phyloP scores from a whole-genome alignment of 148 eudicot genomes.

The Rhododendron williamsianum region DNA sequence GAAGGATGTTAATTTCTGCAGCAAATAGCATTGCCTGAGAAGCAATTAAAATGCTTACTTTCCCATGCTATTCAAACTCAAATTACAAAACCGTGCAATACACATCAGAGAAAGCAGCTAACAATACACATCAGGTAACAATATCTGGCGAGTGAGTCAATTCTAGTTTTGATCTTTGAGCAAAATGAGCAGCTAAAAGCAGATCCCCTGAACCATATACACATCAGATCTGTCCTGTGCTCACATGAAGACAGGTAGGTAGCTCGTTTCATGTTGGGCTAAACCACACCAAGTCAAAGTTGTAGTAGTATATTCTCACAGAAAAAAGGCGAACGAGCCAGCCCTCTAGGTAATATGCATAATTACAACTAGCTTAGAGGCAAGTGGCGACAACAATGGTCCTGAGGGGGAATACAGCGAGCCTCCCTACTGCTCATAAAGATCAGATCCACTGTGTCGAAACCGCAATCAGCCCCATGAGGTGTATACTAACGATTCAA shows the following conservation, averaged over 20 bases:
- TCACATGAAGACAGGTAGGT: not conserved
- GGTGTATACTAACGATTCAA: not conserved
- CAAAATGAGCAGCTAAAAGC: too few relatives aligned
- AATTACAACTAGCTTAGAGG: not conserved
- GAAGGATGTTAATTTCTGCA: not conserved
- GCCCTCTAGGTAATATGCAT: not conserved
- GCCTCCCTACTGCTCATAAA: not conserved
- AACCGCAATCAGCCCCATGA: not conserved
- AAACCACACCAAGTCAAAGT: not conserved
- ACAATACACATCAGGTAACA: not conserved
- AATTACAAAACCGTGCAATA: not conserved
- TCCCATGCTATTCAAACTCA: not conserved
- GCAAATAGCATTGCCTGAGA: conserved; percentile 4
- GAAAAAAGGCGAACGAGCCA: not conserved
- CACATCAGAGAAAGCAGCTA: not conserved
- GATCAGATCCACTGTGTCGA: not conserved
- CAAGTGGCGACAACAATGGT: not conserved
- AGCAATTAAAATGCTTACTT: not conserved
- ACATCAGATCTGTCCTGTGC: not conserved
- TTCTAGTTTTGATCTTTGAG: not conserved
- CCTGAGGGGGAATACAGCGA: not conserved
- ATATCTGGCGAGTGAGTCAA: not conserved
- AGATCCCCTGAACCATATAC: not conserved
- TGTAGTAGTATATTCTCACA: not conserved
- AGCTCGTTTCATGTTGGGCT: not conserved